Evolutionary conservation across 2,329 filamentous ascomycete genomes (phyloP), one percentile per base, ranked within the genome.

Genomic region (Fusarium guadeloupense): DNA sequence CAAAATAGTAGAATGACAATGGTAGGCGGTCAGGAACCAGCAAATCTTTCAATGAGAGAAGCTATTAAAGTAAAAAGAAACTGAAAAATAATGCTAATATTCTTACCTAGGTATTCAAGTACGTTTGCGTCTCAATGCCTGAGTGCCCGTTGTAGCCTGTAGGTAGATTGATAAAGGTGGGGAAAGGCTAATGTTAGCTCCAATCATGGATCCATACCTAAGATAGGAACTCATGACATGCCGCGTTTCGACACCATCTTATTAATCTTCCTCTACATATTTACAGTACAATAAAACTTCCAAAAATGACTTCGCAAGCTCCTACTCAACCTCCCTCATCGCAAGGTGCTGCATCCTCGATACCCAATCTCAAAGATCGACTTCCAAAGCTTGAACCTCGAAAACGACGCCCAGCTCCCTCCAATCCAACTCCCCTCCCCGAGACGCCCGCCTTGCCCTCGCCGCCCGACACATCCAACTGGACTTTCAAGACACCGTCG

Each of bases 371-470:
- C 23, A 84, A 81, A 69, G 77, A 85, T 68, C 82, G 80, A 58
- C 82, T 91, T 35, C 89, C 89, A 26, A 90, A 86, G 71, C 81
- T 92, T 58, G 83, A 89, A 69, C 87, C 89, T 25, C 85, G 89
- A 55, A 82, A 82, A 57, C 82, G 84, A 57, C 80, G 83, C 56
- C 72, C 78, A 57, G 74, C 78, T 59, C 76, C 81, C 23, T 72
- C 82, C 38, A 89, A 86, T 68, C 78, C 81, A 23, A 77, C 79
- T 21, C 89, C 92, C 59, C 81, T 90, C 39, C 93, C 93, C 56
- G 81, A 85, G 66, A 96, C 93, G 23, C 93, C 93, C 41, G 73
- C 82, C 33, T 83, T 97, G 9, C 87, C 92, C 28, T 75, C 86
- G 40, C 88, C 89, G 16, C 88, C 89, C 55, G 83, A 87, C 59